Percentiles rank a stretch among this genome's conserved stretches.
phyloP scores from a whole-genome alignment of 148 eudicot genomes.

The Arbutus unedo region DNA sequence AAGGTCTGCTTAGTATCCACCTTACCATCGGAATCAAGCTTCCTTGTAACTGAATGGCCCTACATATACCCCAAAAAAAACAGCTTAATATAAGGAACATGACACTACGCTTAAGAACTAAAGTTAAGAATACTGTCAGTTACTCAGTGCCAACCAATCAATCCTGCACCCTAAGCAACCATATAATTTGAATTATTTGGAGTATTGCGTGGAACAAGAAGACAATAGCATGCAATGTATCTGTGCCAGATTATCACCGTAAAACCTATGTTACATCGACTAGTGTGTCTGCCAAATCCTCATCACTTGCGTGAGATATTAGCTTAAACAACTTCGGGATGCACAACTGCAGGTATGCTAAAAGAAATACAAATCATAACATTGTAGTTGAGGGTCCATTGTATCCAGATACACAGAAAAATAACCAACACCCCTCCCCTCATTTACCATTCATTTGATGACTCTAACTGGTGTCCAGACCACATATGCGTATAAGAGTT shows the following conservation, averaged over 20 bases:
- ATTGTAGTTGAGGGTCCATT: not conserved
- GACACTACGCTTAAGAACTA: not conserved
- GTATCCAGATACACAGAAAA: not conserved
- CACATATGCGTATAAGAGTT: too few relatives aligned
- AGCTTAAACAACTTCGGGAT: not conserved
- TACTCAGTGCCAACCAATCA: not conserved
- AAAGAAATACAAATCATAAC: not conserved
- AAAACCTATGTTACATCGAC: not conserved
- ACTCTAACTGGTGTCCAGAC: too few relatives aligned
- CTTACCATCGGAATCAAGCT: conserved; percentile 69
- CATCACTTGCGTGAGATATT: not conserved
- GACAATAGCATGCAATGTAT: not conserved
- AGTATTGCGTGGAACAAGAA: not conserved
- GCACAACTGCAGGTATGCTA: not conserved
- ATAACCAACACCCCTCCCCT: not conserved
- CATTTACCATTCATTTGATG: too few relatives aligned
- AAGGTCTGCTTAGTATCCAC: conserved; percentile 72
- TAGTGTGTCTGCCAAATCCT: not conserved
- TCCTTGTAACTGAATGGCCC: conserved; percentile 82
- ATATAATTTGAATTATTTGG: not conserved
- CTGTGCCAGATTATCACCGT: not conserved
- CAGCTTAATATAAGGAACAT: not conserved
- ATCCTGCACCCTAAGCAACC: conserved; percentile 4
- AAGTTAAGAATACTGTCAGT: not conserved
- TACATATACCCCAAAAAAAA: conserved; percentile 17